A percentile compares a stretch with the other conserved stretches of the same genome.
phyloP scores from a whole-genome alignment of 352 stramenopile species.

The Globisporangium perplexum region DNA sequence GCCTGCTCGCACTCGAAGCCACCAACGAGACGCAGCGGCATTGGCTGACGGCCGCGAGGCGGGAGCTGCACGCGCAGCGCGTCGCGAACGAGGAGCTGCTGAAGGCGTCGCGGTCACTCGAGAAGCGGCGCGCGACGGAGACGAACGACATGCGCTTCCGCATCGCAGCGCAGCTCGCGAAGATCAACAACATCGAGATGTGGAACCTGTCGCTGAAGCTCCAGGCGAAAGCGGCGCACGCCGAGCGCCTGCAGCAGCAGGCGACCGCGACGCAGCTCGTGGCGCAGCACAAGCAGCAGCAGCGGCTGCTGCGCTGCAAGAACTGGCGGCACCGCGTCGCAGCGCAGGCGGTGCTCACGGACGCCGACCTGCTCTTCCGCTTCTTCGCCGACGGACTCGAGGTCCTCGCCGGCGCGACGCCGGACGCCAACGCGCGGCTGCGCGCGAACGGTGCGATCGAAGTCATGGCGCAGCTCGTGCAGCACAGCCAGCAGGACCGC shows the following conservation, averaged over 20 bases:
- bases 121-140: constrained; percentile 65
- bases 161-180: constrained; percentile 55
- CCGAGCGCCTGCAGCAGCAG: constrained; percentile 45
- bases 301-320: constrained; percentile 47
- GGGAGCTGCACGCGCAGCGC: constrained; percentile 58
- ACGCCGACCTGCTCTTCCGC: constrained; percentile 54
- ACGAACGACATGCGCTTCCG: constrained; percentile 79
- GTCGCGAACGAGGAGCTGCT: constrained; percentile 68
- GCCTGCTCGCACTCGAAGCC: constrained; percentile 22
- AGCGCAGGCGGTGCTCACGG: constrained; percentile 55
- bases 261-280: constrained; percentile 32
- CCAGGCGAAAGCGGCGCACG: constrained; percentile 50
- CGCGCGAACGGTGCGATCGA: constrained; percentile 60
- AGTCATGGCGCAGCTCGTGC: constrained; percentile 39
- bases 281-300: constrained; percentile 55
- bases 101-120: constrained; percentile 50
- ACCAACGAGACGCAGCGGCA: constrained; percentile 45
- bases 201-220: constrained; percentile 77
- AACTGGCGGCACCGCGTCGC: constrained; percentile 73
- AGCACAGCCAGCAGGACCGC: constrained; percentile 25
- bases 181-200: constrained; percentile 76
- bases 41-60: constrained; percentile 62
- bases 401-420: constrained; percentile 42
- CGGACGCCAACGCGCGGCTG: constrained; percentile 40
- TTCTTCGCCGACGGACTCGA: constrained; percentile 66